Evolutionary conservation across 352 stramenopile genomes (phyloP), one percentile per base, ranked within the genome.

Genomic region (Phytophthora sansomeana): DNA sequence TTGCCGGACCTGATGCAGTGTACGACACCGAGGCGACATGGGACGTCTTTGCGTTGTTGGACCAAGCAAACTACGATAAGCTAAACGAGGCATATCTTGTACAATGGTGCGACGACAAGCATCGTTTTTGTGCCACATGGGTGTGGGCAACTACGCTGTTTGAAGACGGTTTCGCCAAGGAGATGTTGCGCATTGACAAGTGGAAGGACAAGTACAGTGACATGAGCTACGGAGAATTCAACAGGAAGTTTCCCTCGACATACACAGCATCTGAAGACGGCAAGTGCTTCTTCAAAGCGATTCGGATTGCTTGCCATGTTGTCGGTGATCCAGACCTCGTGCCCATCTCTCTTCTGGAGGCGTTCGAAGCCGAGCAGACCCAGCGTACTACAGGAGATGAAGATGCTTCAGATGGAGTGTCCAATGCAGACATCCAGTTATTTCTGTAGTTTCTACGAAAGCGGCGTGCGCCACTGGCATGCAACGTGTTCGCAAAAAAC

Each of bases 381-480:
- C 3, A 14, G 5, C 8, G 36, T 11, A 42, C 36, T 7, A 11
- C 33, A 39, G 33, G 33, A 39, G 33, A 7, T n/a, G 33, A 47
- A 58, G 7, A n/a, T n/a, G n/a, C n/a, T n/a, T n/a, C n/a, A n/a
- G 51, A 58, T 21, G 54, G 43, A 14, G 19, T 36, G 8, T 54
- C 43, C 2, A 54, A 43, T 19, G 7, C 0, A 10, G 26, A 56
- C 17, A 63, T 56, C 16, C 39, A 47, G 0, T 19, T 8, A 14
- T 63, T 63, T 14, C 5, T 63, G 6, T 46, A 5, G 0, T 63
- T 63, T 17, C 28, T 56, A 16, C 32, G 46, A 2, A 14, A 51
- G 11, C 30, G 17, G 4, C 33, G 26, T 17, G 44, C 46, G 0
- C 42, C 30, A 8, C 7, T 56, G 11, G 56, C 32, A 1, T 56